These are phyloP conservation scores for Lophium mytilinum DNA, from an alignment of 495 filamentous ascomycete genomes.

Conservation along the genomic window DNA sequence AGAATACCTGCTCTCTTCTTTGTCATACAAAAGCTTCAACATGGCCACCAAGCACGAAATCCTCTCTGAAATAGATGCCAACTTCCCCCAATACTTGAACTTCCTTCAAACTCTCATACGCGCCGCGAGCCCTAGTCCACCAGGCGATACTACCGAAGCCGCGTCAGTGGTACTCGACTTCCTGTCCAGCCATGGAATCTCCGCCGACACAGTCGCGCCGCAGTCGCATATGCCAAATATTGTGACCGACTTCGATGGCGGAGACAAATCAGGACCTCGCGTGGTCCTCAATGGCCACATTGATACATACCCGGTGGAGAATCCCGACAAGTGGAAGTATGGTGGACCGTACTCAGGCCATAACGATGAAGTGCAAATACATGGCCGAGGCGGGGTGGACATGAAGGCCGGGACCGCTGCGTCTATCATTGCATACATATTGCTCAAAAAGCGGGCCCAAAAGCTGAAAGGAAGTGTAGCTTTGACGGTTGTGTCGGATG, in stretches of 20 bases:
- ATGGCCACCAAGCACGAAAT: not conserved
- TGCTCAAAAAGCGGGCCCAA: slow-evolving; percentile 4
- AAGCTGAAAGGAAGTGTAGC: slow-evolving; percentile 5
- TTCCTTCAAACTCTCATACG: slow-evolving; percentile 14
- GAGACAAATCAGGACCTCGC: not conserved
- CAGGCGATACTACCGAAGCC: slow-evolving; percentile 14
- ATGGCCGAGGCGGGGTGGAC: slow-evolving; percentile 18
- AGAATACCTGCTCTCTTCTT: too few relatives aligned
- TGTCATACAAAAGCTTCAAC: too few relatives aligned
- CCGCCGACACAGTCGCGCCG: slow-evolving; percentile 5
- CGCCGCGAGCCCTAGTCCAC: slow-evolving; percentile 15
- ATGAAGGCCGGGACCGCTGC: slow-evolving; percentile 23
- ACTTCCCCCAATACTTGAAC: slow-evolving; percentile 1
- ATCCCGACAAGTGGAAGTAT: slow-evolving; percentile 12
- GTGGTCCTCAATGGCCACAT: slow-evolving; percentile 20
- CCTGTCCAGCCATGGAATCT: slow-evolving; percentile 3
- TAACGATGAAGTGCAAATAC: slow-evolving; percentile 10
- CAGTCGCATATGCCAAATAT: slow-evolving; percentile 6
- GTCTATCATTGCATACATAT: slow-evolving; percentile 14
- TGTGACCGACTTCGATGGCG: slow-evolving; percentile 3
- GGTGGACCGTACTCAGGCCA: slow-evolving; percentile 16
- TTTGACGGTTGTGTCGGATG: slow-evolving; percentile 13
- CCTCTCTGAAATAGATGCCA: slow-evolving; percentile 4
- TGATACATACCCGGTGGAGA: slow-evolving; percentile 14
- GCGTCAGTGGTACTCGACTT: slow-evolving; percentile 1